These are phyloP conservation scores for Sextonia rubra DNA, from an alignment of 164 flowering plant species.

Conservation along the genomic window DNA sequence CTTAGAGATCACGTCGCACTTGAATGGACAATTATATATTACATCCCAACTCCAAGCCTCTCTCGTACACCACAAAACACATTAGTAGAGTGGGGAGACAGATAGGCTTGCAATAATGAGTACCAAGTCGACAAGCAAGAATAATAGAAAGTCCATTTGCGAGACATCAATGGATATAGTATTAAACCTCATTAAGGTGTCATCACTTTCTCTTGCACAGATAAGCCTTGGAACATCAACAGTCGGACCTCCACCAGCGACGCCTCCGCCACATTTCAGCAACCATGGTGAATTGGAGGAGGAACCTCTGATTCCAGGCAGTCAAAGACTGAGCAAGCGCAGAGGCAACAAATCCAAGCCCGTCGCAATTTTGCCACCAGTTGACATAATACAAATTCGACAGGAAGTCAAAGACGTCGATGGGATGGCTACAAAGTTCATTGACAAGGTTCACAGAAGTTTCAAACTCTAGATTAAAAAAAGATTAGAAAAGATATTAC, in stretches of 20 bases:
- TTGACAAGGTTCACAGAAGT: slow-evolving; percentile 13
- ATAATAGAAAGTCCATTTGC: slow-evolving; percentile 1
- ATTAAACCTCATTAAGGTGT: slow-evolving; percentile 2
- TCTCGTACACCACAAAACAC: neutral
- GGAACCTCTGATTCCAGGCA: slow-evolving; percentile 8
- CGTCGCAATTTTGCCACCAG: slow-evolving; percentile 14
- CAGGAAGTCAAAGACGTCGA: slow-evolving; percentile 10
- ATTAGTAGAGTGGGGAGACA: neutral
- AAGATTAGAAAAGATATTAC: too few species aligned
- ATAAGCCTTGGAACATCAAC: neutral
- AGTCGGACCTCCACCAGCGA: neutral
- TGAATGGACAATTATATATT: neutral
- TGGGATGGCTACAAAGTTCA: slow-evolving; percentile 26
- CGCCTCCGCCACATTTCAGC: slow-evolving; percentile 3
- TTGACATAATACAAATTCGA: too few species aligned
- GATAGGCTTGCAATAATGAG: neutral
- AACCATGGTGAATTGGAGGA: neutral
- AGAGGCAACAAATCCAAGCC: slow-evolving; percentile 9
- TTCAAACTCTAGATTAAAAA: neutral
- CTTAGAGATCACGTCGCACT: neutral
- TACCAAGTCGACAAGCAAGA: neutral
- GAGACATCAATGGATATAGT: slow-evolving; percentile 11
- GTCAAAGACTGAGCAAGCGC: slow-evolving; percentile 18
- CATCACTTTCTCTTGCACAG: slow-evolving; percentile 8
- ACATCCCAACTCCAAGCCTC: neutral